Percentiles rank a stretch among this genome's conserved stretches.
Conservation (phyloP, 2,329 filamentous ascomycete species). For the Botryotinia calthae region DNA sequence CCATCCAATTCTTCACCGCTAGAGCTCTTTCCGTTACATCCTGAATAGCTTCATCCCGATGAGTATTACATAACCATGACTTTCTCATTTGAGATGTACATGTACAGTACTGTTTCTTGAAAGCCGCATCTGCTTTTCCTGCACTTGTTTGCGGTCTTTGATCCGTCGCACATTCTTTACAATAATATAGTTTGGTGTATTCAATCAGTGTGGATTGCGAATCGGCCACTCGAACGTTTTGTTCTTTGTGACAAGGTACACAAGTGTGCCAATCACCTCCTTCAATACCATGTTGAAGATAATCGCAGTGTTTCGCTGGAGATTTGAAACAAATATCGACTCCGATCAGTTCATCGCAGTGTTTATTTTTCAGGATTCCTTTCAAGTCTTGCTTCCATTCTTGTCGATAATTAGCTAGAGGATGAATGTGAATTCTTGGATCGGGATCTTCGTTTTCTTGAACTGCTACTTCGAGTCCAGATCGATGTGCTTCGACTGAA, state of each 20-base stretch:
- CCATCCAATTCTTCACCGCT: background rate
- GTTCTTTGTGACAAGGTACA: background rate
- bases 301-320: conserved; percentile 5
- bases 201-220: background rate
- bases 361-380: background rate
- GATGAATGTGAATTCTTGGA: background rate
- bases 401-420: background rate
- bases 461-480: background rate
- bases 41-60: background rate
- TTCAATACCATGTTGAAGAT: background rate
- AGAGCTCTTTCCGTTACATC: background rate
- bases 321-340: conserved; percentile 8
- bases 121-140: fast-evolving
- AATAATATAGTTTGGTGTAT: conserved; percentile 1
- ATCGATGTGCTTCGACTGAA: background rate
- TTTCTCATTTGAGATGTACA: conserved; percentile 11
- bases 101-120: background rate
- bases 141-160: background rate
- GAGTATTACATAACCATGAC: conserved; percentile 6
- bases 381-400: background rate
- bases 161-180: background rate
- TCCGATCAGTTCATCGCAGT: conserved; percentile 3
- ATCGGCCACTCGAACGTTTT: background rate
- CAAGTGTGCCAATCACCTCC: conserved; percentile 1
- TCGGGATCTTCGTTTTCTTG: background rate